Conservation (phyloP, 192 early-diverging fungal genomes). For the Physocladia obscura region DNA sequence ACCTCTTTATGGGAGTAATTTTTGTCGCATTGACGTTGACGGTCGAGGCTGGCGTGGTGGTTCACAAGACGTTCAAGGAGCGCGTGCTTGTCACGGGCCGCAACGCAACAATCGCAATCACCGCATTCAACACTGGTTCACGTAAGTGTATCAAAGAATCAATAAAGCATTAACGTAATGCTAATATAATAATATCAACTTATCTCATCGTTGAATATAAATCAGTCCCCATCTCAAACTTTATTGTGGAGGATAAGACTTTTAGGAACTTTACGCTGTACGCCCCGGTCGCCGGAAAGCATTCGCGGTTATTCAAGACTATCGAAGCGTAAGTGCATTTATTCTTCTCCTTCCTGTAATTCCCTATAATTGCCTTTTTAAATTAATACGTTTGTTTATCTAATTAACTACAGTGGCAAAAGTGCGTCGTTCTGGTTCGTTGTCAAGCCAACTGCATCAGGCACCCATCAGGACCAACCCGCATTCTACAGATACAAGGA, state of each 20-base stretch:
- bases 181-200: too few species aligned
- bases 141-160: too few species aligned
- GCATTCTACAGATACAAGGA: conserved; percentile 7
- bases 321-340: background rate
- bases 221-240: background rate
- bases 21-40: background rate
- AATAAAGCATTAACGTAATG: too few species aligned
- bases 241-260: background rate
- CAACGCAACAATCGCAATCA: conserved; percentile 1
- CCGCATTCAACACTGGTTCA: conserved; percentile 17
- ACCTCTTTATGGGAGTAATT: too few species aligned
- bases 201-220: background rate
- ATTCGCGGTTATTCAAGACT: background rate
- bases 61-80: conserved; percentile 24
- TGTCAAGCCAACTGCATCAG: background rate
- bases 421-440: conserved; percentile 8
- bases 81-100: background rate
- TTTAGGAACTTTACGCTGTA: conserved; percentile 1
- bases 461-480: conserved; percentile 4
- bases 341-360: background rate
- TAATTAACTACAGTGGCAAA: background rate
- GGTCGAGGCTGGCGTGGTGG: background rate
- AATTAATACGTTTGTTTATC: background rate
- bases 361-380: too few species aligned
- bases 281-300: background rate